A percentile compares a stretch with the other conserved stretches of the same genome.
Evolutionary conservation across 1,139 yeast genomes (phyloP).

Genomic region (Saccharomyces uvarum): DNA sequence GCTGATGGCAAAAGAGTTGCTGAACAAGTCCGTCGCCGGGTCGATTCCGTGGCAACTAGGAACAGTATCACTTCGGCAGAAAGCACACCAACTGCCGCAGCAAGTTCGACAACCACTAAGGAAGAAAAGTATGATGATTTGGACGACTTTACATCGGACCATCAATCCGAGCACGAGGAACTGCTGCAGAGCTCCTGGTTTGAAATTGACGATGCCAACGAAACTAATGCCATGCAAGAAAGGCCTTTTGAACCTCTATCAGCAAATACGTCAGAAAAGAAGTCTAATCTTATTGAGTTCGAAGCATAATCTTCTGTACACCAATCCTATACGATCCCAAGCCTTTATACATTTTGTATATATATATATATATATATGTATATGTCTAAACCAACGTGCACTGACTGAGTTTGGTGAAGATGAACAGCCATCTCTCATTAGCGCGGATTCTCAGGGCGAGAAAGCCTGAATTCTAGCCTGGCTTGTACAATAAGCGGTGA

Average conservation of each 20-base stretch:
- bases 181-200: conserved; percentile 13
- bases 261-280: conserved; percentile 4
- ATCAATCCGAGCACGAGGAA: conserved; percentile 12
- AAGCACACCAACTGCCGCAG: conserved; percentile 5
- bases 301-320: conserved; percentile 8
- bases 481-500: neutral
- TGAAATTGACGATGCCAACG: conserved; percentile 10
- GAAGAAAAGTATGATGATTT: conserved; percentile 12
- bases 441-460: conserved; percentile 1
- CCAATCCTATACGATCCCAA: neutral
- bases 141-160: conserved; percentile 15
- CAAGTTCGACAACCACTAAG: conserved; percentile 3
- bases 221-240: conserved; percentile 1
- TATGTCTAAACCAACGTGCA: neutral
- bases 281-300: conserved; percentile 12
- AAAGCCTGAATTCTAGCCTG: neutral
- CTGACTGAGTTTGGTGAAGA: neutral
- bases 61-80: conserved; percentile 18
- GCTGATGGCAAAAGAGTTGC: conserved; percentile 93
- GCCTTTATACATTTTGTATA: neutral
- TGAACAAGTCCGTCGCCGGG: conserved; percentile 73
- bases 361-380: neutral
- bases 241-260: conserved; percentile 10
- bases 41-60: conserved; percentile 46
- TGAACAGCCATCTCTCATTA: neutral